Evolutionary conservation across 2,329 filamentous ascomycete species (phyloP).

Genomic region (Sporothrix mexicana): DNA sequence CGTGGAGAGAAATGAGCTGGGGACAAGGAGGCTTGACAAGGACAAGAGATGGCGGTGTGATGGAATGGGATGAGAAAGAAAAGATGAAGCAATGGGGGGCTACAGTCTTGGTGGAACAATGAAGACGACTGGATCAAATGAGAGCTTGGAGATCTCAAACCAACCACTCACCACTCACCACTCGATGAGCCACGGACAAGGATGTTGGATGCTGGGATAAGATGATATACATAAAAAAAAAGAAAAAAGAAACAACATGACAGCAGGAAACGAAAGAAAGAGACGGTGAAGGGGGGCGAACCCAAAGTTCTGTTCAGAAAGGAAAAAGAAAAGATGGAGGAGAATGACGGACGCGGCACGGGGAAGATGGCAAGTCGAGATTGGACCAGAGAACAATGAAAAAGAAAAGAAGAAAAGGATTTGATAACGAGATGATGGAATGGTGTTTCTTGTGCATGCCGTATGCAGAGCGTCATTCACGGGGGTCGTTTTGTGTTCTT

Average conservation of each 20-base stretch:
- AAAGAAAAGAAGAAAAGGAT: neutral
- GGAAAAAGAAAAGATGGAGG: neutral
- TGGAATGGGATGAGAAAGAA: neutral
- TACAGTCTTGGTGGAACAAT: slow-evolving; percentile 6
- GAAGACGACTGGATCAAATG: neutral
- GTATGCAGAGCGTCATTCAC: slow-evolving; percentile 16
- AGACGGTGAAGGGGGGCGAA: neutral
- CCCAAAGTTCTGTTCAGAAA: no score
- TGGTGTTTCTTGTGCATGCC: no score
- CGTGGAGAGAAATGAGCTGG: neutral
- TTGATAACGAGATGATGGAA: neutral
- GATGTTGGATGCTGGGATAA: neutral
- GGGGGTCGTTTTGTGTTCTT: neutral
- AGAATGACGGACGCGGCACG: neutral
- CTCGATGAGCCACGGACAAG: slow-evolving; percentile 2
- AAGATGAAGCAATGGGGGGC: no score
- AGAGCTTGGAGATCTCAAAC: neutral
- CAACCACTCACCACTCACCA: neutral
- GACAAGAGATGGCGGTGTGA: slow-evolving; percentile 32
- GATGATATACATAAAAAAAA: neutral
- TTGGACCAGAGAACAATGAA: neutral
- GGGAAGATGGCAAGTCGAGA: neutral
- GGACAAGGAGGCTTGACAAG: neutral
- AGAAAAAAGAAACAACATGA: neutral
- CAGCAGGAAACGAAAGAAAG: neutral